Conservation (phyloP, 1,139 yeast genomes). For the Meyerozyma sp. region DNA sequence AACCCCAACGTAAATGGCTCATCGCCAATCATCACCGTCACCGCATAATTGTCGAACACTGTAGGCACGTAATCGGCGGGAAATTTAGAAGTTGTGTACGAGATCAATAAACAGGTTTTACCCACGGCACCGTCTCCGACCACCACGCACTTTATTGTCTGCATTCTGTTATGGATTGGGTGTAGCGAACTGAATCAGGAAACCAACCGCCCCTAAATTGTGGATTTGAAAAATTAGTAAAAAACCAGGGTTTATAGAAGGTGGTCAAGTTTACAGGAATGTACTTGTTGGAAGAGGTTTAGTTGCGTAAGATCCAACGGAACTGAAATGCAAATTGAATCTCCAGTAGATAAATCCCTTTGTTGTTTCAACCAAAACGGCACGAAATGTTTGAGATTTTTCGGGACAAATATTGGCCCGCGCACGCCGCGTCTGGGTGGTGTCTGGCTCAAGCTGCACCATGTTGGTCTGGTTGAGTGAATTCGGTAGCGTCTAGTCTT, state of each 20-base stretch:
- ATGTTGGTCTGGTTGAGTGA: too few relatives aligned
- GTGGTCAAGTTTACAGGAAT: not conserved
- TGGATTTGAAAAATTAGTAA: not conserved
- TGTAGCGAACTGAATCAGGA: not conserved
- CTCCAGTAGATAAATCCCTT: not conserved
- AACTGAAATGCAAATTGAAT: not conserved
- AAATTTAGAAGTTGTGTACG: conserved; percentile 82
- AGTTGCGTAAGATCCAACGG: too few relatives aligned
- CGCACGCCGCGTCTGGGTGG: not conserved
- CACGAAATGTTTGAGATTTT: not conserved
- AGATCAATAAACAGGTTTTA: conserved; percentile 61
- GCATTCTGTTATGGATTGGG: not conserved
- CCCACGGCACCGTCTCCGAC: conserved; percentile 99
- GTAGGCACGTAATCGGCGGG: conserved; percentile 90
- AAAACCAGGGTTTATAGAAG: not conserved
- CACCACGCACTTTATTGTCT: conserved; percentile 88
- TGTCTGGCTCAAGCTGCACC: not conserved
- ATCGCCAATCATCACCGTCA: conserved; percentile 96
- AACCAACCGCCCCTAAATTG: not conserved
- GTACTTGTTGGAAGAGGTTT: too few relatives aligned
- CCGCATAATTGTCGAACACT: conserved; percentile 89
- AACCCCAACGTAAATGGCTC: conserved; percentile 95
- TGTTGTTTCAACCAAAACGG: not conserved
- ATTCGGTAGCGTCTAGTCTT: too few relatives aligned
- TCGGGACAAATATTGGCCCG: not conserved